phyloP scores from a whole-genome alignment of 768 basidiomycete genomes.

The Boletus vermiculosoides region DNA sequence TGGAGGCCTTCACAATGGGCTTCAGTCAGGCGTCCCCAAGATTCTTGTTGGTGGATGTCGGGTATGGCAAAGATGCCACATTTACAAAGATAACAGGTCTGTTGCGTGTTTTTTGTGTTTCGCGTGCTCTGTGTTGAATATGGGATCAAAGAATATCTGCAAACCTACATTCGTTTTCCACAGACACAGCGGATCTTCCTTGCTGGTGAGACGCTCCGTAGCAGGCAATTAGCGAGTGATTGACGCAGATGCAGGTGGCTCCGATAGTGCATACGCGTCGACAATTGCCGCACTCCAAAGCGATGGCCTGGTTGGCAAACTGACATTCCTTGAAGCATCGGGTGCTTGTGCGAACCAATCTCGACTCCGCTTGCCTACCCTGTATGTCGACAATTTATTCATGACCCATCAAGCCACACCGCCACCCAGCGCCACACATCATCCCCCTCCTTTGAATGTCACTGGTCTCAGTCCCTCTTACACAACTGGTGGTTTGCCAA shows the following conservation, averaged over 20 bases:
- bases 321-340: constrained; percentile 58
- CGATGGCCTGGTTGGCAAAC: constrained; percentile 63
- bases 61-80: constrained; percentile 56
- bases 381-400: constrained; percentile 54
- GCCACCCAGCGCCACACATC: constrained; percentile 29
- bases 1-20: constrained; percentile 68
- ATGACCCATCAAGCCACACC: constrained; percentile 31
- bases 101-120: constrained; percentile 3
- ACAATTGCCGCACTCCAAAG: constrained; percentile 55
- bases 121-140: neutral
- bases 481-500: constrained; percentile 61
- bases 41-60: constrained; percentile 69
- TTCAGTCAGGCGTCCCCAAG: constrained; percentile 74
- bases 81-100: constrained; percentile 72
- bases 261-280: constrained; percentile 53
- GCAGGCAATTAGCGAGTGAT: neutral
- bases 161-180: constrained; percentile 68
- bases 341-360: constrained; percentile 43
- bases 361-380: constrained; percentile 49
- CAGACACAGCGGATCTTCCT: constrained; percentile 75
- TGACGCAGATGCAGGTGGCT: constrained; percentile 45
- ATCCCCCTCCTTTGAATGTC: constrained; percentile 49
- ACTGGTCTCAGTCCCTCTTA: constrained; percentile 40
- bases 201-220: constrained; percentile 45
- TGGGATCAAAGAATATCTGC: constrained; percentile 57